phyloP scores from a whole-genome alignment of 2,329 filamentous ascomycete species.

The Immersiporthe knoxdaviesiana region DNA sequence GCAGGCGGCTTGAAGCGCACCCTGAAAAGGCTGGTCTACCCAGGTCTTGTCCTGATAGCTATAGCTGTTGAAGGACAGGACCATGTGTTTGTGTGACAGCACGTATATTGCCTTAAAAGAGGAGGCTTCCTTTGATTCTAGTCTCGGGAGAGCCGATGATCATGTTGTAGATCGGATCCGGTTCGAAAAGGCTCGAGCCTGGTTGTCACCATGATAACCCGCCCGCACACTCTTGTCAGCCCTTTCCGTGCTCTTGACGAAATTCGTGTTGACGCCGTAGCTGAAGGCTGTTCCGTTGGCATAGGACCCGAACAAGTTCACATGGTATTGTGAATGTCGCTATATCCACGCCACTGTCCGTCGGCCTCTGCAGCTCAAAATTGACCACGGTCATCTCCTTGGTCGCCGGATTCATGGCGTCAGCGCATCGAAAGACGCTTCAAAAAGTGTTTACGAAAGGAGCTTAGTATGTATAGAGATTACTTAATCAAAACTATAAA shows the following conservation, averaged over 20 bases:
- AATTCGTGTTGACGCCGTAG: neutral
- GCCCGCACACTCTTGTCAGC: neutral
- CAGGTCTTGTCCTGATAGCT: neutral
- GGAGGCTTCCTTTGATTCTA: neutral
- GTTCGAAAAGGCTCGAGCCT: neutral
- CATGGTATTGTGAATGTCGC: constrained; percentile 2
- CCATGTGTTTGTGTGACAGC: neutral
- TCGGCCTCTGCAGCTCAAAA: neutral
- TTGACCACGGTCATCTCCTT: neutral
- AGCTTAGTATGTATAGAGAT: too few relatives aligned
- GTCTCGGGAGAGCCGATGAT: neutral
- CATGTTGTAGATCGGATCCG: neutral
- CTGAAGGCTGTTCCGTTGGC: constrained; percentile 1
- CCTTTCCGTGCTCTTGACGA: neutral
- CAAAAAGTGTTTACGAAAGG: too few relatives aligned
- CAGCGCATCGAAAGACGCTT: too few relatives aligned
- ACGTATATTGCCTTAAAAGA: neutral
- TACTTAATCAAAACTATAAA: too few relatives aligned
- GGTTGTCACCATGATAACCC: neutral
- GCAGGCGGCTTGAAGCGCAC: neutral
- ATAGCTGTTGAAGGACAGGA: neutral
- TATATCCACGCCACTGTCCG: neutral
- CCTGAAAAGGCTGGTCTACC: neutral
- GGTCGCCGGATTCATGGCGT: neutral
- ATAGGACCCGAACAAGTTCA: neutral